A percentile compares a stretch with the other conserved stretches of the same genome.
These are phyloP conservation scores for Volvox carteri DNA, from an alignment of 163 green algal genomes.

Conservation along the genomic window DNA sequence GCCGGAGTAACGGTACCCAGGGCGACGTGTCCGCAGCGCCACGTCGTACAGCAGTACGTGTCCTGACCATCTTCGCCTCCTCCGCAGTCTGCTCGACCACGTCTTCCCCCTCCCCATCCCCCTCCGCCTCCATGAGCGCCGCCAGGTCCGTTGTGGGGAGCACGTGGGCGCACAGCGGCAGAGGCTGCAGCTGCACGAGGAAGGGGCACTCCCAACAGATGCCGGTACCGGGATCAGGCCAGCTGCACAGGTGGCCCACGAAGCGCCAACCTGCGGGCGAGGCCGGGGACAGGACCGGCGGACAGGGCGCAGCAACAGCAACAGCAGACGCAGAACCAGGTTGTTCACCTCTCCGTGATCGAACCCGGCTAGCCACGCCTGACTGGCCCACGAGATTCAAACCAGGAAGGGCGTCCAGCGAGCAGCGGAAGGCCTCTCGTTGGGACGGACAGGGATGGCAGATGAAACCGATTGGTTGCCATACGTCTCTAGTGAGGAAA, in stretches of 20 bases:
- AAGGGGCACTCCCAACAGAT: slow-evolving; percentile 91
- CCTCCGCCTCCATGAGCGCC: not conserved
- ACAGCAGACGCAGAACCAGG: not conserved
- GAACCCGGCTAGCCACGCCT: too few relatives aligned
- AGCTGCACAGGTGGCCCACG: slow-evolving; percentile 77
- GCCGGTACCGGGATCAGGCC: slow-evolving; percentile 68
- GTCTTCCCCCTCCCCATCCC: not conserved
- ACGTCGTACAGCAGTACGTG: too few relatives aligned
- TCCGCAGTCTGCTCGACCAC: not conserved
- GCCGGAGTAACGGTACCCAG: not conserved
- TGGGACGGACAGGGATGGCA: too few relatives aligned
- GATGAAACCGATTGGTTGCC: too few relatives aligned
- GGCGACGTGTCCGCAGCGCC: not conserved
- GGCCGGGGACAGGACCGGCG: not conserved
- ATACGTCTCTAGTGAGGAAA: too few relatives aligned
- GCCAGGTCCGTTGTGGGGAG: slow-evolving; percentile 46
- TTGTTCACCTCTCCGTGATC: too few relatives aligned
- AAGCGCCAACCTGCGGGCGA: slow-evolving; percentile 74
- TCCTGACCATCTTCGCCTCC: too few relatives aligned
- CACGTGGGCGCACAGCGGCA: slow-evolving; percentile 56
- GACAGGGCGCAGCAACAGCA: not conserved
- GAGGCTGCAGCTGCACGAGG: slow-evolving; percentile 73
- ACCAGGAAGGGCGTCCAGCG: too few relatives aligned
- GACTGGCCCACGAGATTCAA: too few relatives aligned
- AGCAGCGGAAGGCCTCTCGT: too few relatives aligned